These are phyloP conservation scores for Cladosporium oxysporum DNA, from an alignment of 2,329 filamentous ascomycete species.

Conservation along the genomic window DNA sequence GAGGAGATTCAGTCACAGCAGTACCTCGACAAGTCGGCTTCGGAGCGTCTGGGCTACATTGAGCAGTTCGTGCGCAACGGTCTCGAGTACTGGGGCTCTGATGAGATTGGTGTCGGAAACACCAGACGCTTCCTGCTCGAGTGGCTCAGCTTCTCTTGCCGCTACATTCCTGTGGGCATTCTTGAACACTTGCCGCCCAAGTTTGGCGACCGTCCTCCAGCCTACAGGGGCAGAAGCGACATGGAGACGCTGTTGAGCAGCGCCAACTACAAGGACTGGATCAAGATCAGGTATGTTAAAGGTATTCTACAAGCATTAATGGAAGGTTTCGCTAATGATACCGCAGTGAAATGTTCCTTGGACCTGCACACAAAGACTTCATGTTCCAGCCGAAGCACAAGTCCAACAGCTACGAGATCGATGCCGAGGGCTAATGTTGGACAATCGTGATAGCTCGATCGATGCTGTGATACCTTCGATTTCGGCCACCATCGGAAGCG, in stretches of 20 bases:
- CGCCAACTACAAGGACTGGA: conserved; percentile 94
- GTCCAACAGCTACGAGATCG: conserved; percentile 84
- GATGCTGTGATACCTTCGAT: neutral
- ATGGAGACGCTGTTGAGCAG: conserved; percentile 91
- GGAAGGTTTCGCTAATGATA: conserved; percentile 8
- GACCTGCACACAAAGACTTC: conserved; percentile 85
- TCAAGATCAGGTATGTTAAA: conserved; percentile 83
- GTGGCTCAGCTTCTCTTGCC: conserved; percentile 89
- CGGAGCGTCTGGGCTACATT: conserved; percentile 80
- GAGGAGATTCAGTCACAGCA: conserved; percentile 91
- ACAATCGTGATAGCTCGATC: neutral
- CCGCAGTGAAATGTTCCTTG: conserved; percentile 91
- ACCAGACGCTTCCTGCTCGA: conserved; percentile 92
- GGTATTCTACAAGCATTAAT: neutral
- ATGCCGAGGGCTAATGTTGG: conserved; percentile 64
- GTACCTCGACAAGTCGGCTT: conserved; percentile 91
- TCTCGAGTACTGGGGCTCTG: conserved; percentile 91
- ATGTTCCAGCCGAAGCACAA: conserved; percentile 98
- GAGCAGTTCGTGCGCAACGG: conserved; percentile 90
- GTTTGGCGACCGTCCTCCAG: conserved; percentile 85
- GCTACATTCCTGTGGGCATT: conserved; percentile 88
- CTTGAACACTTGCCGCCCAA: conserved; percentile 84
- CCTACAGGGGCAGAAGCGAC: conserved; percentile 81
- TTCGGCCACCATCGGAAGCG: neutral
- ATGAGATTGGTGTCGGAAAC: conserved; percentile 88